Evolutionary conservation across 371 early-diverging fungal species (phyloP), one percentile per base, ranked within the genome.

Genomic region (Dichotomocladium elegans): DNA sequence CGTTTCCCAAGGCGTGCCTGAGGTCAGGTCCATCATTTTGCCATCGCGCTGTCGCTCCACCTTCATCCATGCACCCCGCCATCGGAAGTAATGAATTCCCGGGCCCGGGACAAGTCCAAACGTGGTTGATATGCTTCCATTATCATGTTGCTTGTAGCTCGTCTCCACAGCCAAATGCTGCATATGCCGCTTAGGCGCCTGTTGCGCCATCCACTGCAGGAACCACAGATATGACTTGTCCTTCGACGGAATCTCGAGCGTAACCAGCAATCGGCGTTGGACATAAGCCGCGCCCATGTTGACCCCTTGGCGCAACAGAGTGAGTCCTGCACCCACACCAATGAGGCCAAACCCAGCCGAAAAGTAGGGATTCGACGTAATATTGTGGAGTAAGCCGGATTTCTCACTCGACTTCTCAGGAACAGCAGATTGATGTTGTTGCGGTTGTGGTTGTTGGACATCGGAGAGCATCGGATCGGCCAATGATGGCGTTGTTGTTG

Each of bases 191-290:
- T 65, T 72, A 53, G 84, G 63, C 57, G 80, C 68, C 66, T 87
- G 81, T 65, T 81, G 74, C 6, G 83, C 75, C 84, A 87, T 87
- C 97, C 97, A 97, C 28, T 91, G 83, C 25, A 97, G 68, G 50
- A 97, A 88, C 99, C 99, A 98, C 21, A 80, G 66, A 70, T 96
- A 96, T 14, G 88, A 82, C 57, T 90, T 91, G 68, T 98, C 99
- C 62, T 93, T 91, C 57, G 86, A 86, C 4, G 94, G 94, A 35
- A 98, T 94, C 63, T 98, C 99, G 35, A 98, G 80, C 4, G 94
- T 89, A 11, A 93, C 93, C 14, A 98, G 68, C 10, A 94, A 58
- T 29, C 88, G 85, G 17, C 96, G 86, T 42, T 86, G 85, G 10
- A 86, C 64, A 11, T 91, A 60, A 22, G 81, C 74, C 4, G 84